Base-by-base conservation (phyloP, 805 yeast species). In the Candida quercuum region DNA sequence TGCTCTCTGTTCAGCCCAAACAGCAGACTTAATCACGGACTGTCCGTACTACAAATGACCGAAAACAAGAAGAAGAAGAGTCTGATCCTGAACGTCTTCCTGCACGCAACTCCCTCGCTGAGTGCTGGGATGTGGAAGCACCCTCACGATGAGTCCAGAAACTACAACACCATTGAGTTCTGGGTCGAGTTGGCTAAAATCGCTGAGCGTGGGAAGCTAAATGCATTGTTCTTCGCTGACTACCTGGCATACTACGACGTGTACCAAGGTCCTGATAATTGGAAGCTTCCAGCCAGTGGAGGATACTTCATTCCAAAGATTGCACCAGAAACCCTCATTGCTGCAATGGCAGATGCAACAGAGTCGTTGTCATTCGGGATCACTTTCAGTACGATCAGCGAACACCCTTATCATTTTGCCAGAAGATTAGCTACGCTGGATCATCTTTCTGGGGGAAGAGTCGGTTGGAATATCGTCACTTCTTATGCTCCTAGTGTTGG, bases 391-490 rank as follows among this genome's bases (percentile, higher is more conserved):
- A 68, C 73, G 4, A 57, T 69, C 20, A 59, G 66, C 37, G 74
- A 69, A 34, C 62, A 60, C 21, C 73, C 73, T 0, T 63, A 57
- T 32, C 64, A 61, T 39, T 58, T 68, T 36, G 66, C 69, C 5
- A 39, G 49, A 28, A 32, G 48, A n/a, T 26, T 47, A 5, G 43
- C 46, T 26, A 37, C 74, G 1, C 50, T 69, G 34, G 74, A 69
- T 40, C 69, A 66, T 40, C 54, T 67, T 28, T 58, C 67, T 6
- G 52, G 54, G 8, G 74, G 73, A 5, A 55, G 74, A 42, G 49
- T 69, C 35, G 74, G 73, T 14, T 69, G 74, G 74, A 69, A 69
- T 44, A 60, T 69, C n/a, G 72, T 69, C 21, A 60, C 71, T 7
- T 63, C 70, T 1, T 67, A 67, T 37, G 53, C 65, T 33, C 70